A percentile compares a stretch with the other conserved stretches of the same genome.
phyloP scores from a whole-genome alignment of 345 rosid species.

The Streptanthus diversifolius region DNA sequence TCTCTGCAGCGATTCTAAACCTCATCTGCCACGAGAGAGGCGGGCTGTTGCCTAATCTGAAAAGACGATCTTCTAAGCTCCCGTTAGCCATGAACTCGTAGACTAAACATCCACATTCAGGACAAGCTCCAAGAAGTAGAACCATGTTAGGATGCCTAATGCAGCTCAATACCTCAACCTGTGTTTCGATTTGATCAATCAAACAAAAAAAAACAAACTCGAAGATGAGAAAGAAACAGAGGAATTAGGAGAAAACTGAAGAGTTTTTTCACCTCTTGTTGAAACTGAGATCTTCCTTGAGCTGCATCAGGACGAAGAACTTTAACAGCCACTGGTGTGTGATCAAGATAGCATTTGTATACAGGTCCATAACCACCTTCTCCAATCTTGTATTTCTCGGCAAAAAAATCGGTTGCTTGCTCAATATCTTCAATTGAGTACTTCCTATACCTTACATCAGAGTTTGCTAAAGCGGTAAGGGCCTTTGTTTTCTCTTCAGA shows the following conservation, averaged over 20 bases:
- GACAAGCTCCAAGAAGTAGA: conserved; percentile 84
- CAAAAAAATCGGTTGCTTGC: conserved; percentile 64
- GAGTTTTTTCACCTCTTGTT: conserved; percentile 57
- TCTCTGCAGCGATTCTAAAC: conserved; percentile 78
- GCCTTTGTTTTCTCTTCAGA: conserved; percentile 76
- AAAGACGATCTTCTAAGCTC: conserved; percentile 83
- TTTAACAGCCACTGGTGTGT: conserved; percentile 86
- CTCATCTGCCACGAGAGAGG: conserved; percentile 77
- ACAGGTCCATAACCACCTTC: conserved; percentile 99
- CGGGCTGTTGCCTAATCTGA: conserved; percentile 52
- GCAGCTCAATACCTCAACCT: conserved; percentile 86
- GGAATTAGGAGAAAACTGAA: neutral
- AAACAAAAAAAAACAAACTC: neutral
- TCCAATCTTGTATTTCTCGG: conserved; percentile 67
- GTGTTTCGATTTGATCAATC: neutral
- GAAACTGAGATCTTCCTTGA: conserved; percentile 94
- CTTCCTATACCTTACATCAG: conserved; percentile 66
- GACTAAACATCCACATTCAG: conserved; percentile 81
- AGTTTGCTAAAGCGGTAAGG: conserved; percentile 48
- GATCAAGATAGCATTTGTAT: conserved; percentile 71
- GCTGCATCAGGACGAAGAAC: conserved; percentile 92
- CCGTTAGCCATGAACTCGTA: conserved; percentile 93
- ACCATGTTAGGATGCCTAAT: conserved; percentile 95
- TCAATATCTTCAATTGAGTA: conserved; percentile 84
- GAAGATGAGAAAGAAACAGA: neutral